phyloP scores from a whole-genome alignment of 164 flowering plant genomes.

The Protea cynaroides region DNA sequence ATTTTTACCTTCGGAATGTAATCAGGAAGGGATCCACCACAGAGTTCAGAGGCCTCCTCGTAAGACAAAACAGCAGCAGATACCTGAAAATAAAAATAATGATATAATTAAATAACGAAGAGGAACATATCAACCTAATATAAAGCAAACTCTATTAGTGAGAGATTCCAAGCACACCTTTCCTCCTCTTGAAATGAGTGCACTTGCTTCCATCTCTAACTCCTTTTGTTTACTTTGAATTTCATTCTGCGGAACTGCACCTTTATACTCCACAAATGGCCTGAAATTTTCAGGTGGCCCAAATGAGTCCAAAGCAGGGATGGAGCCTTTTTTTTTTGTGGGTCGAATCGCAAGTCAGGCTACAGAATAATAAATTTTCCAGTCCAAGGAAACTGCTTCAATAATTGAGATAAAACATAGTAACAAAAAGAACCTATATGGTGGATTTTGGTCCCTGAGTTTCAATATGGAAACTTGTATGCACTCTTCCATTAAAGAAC shows the following conservation, averaged over 20 bases:
- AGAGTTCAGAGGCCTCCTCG: conserved; percentile 51
- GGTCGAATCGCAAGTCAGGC: too few relatives aligned
- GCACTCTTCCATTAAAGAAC: too few relatives aligned
- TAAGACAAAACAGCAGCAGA: conserved; percentile 46
- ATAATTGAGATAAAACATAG: too few relatives aligned
- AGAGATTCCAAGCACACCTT: conserved; percentile 32
- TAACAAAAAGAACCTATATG: too few relatives aligned
- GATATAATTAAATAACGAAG: not conserved
- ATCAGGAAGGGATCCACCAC: conserved; percentile 83
- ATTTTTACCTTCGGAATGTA: conserved; percentile 69
- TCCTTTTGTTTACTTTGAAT: conserved; percentile 54
- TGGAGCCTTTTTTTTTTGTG: too few relatives aligned
- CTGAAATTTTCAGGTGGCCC: conserved; percentile 28
- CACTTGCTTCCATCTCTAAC: conserved; percentile 60
- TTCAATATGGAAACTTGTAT: too few relatives aligned
- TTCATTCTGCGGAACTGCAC: conserved; percentile 53
- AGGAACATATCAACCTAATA: not conserved
- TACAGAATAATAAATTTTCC: too few relatives aligned
- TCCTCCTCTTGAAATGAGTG: conserved; percentile 61
- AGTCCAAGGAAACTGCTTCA: too few relatives aligned
- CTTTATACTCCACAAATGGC: conserved; percentile 89
- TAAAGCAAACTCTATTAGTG: not conserved
- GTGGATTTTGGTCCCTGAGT: too few relatives aligned
- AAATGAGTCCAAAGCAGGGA: not conserved
- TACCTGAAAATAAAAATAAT: conserved; percentile 33